Evolutionary conservation across 148 eudicot species (phyloP), one percentile per base, ranked within the genome.

Genomic region (Selenicereus undatus): DNA sequence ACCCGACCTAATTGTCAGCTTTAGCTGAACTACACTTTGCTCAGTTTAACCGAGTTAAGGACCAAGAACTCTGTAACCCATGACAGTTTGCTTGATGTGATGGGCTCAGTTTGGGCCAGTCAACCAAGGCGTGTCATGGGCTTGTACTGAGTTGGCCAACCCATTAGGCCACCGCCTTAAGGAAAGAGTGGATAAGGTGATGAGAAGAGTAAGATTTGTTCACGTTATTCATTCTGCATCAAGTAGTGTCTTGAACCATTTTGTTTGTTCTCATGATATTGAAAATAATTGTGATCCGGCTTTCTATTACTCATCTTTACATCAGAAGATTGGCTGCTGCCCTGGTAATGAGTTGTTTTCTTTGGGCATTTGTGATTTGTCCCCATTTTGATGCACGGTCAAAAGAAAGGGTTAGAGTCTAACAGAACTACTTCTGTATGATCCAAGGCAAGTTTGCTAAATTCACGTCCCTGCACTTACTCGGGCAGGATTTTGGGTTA

Each of bases 171-270:
- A 62, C 68, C 68, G 21, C 27, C 21, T 43, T 8, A 24, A 1
- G 17, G 54, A 73, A 43, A 42, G 22, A 18, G 12, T 20, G 20
- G 43, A 32, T 4, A 70, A 35, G 73, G 45, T 70, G 73, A 4
- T 35, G n/a, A 70, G 22, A 70, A 70, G 73, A 35, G 17, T 35
- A 14, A 36, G 73, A 70, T 10, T 32, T 32, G 16, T 70, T 18
- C 32, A 17, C 32, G 43, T 32, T 35, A 3, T 70, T 36, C 73
- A 4, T 70, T 70, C 10, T 4, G 45, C 32, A 71, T 48, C 22
- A 9, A 73, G 54, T 71, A 73, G 54, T 71, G 4, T 72, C 75
- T 72, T 42, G 75, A 39, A 39, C 75, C 26, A 8, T 36, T 72
- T 18, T 72, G n/a, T 5, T 12, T 10, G 36, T 48, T 74, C 21